phyloP scores from a whole-genome alignment of 768 basidiomycete species.

The Collybia sordida region DNA sequence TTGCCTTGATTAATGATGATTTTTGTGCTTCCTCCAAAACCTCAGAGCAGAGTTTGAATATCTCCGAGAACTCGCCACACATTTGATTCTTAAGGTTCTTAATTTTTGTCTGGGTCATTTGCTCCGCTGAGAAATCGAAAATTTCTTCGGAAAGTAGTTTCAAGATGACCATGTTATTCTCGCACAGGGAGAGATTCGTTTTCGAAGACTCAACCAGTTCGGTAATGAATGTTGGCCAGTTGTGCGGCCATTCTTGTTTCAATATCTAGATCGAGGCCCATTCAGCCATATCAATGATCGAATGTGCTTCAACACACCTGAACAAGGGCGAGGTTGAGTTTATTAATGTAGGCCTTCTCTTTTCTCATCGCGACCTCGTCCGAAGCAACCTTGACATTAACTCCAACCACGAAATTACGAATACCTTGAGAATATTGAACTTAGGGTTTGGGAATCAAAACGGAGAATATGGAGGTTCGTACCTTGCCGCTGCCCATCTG shows the following conservation, averaged over 20 bases:
- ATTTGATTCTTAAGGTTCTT: conserved; percentile 98
- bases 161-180: conserved; percentile 99
- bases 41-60: conserved; percentile 96
- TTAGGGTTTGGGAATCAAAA: background rate
- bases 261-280: conserved; percentile 63
- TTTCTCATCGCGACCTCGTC: conserved; percentile 86
- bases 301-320: conserved; percentile 54
- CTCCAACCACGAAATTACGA: conserved; percentile 92
- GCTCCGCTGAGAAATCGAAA: conserved; percentile 97
- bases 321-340: conserved; percentile 94
- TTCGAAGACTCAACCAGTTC: conserved; percentile 98
- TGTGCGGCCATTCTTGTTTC: conserved; percentile 99
- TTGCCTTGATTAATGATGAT: conserved; percentile 89
- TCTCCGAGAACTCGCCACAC: conserved; percentile 95
- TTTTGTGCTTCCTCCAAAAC: conserved; percentile 98
- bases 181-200: conserved; percentile 93
- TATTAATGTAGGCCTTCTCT: conserved; percentile 94
- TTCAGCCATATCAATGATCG: conserved; percentile 10
- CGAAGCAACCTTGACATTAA: conserved; percentile 90
- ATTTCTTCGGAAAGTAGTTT: conserved; percentile 98
- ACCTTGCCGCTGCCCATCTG: conserved; percentile 93
- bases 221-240: conserved; percentile 97
- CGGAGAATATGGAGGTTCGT: background rate
- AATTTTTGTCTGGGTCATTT: conserved; percentile 97
- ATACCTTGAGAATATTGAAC: conserved; percentile 59